Base-by-base conservation (phyloP, 2,329 filamentous ascomycete genomes). In the Calonectria pauciramosa region DNA sequence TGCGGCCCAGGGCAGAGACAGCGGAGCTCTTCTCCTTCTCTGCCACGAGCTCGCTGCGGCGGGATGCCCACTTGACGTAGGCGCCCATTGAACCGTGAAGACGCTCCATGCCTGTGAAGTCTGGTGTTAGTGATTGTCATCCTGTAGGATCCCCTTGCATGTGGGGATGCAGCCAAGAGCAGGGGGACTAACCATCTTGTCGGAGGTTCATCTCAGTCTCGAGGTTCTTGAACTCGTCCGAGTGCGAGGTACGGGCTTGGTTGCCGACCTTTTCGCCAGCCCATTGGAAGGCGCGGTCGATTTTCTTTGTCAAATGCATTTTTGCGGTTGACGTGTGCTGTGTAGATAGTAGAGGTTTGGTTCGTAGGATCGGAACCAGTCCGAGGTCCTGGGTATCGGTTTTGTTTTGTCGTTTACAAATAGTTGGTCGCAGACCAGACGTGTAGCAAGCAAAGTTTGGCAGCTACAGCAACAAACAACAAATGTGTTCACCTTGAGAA, bases 281-380 rank as follows among this genome's bases (percentile, higher is more conserved):
- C 96, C 96, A 99, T 93, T 99, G 96, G 89, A 96, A 97, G 89
- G 98, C 93, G 83, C 96, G 94, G 87, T 96, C 96, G 84, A 99
- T 92, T 85, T 97, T 98, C 90, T 98, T 98, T 86, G 88, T 90
- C 81, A 92, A 88, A 80, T 89, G 87, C 90, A 91, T 91, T 41
- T 54, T 84, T 76, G 60, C 73, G 75, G 69, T 59, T 63, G 67
- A 72, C 44, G 63, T 44, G 47, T 68, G 30, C 23, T n/a, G 44
- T 52, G 52, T 74, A 30, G 44, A 64, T 72, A 30, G 34, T 56
- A 64, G 30, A 59, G 66, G n/a, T 9, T 44, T 8, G 28, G n/a
- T 32, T 65, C 30, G 60, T 65, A 68, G 51, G 23, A 67, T 73
- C 79, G 78, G 79, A 81, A 66, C 79, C 79, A 81, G 79, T 80